A percentile compares a stretch with the other conserved stretches of the same genome.
phyloP scores from a whole-genome alignment of 2,329 filamentous ascomycete genomes.

The Calonectria fujianensis region DNA sequence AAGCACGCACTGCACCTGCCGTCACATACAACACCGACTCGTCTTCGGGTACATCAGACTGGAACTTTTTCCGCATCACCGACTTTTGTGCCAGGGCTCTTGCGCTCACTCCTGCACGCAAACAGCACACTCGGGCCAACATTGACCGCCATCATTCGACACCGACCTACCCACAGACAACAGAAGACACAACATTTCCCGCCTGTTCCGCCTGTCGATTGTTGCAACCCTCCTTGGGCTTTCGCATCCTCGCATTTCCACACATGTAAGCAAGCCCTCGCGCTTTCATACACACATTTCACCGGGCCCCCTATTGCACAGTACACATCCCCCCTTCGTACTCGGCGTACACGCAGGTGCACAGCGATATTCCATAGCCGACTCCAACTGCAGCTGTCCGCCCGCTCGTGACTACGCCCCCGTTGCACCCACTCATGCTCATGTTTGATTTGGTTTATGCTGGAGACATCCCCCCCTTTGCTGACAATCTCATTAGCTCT shows the following conservation, averaged over 20 bases:
- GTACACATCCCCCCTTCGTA: conserved; percentile 37
- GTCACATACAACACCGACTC: conserved; percentile 36
- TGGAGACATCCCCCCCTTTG: conserved; percentile 27
- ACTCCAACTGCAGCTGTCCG: conserved; percentile 54
- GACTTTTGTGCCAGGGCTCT: conserved; percentile 34
- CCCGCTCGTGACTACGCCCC: conserved; percentile 48
- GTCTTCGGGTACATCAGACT: not conserved
- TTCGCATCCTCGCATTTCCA: conserved; percentile 41
- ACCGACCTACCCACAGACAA: conserved; percentile 30
- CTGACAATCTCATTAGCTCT: conserved; percentile 42
- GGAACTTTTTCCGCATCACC: conserved; percentile 24
- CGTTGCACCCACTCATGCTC: conserved; percentile 40
- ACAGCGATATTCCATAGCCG: conserved; percentile 49
- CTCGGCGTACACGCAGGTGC: conserved; percentile 46
- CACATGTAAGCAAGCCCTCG: conserved; percentile 52
- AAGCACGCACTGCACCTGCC: conserved; percentile 1
- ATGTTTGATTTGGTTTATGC: conserved; percentile 35
- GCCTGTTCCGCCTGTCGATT: conserved; percentile 34
- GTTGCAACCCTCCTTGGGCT: conserved; percentile 31
- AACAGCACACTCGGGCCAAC: conserved; percentile 37
- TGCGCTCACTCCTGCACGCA: conserved; percentile 39
- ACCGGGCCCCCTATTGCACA: conserved; percentile 35
- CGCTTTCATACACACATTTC: conserved; percentile 40
- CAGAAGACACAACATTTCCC: conserved; percentile 37
- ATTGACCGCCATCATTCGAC: conserved; percentile 35